Conservation (phyloP, 2,329 filamentous ascomycete species). For the Penicillium sp. region DNA sequence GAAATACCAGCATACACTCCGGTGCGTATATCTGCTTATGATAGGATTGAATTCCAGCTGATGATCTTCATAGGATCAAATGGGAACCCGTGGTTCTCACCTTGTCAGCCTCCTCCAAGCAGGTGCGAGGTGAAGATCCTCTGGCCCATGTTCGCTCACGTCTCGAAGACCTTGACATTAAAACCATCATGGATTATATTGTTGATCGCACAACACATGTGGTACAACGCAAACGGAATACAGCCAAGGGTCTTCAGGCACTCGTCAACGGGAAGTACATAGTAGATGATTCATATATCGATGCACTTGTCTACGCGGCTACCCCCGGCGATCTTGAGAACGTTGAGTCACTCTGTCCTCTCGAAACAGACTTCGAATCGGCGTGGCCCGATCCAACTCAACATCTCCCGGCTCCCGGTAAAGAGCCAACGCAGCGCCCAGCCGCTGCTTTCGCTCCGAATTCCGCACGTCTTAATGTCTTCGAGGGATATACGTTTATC, state of each 20-base stretch:
- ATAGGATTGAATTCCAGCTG: not conserved
- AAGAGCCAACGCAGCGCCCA: conserved; percentile 70
- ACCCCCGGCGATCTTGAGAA: conserved; percentile 52
- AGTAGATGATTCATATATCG: conserved; percentile 70
- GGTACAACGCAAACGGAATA: conserved; percentile 85
- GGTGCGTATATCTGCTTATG: conserved; percentile 26
- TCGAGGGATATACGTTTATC: conserved; percentile 84
- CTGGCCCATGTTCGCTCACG: conserved; percentile 61
- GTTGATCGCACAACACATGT: conserved; percentile 76
- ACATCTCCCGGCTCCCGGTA: conserved; percentile 71
- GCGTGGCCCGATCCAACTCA: conserved; percentile 74
- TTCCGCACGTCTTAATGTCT: conserved; percentile 64
- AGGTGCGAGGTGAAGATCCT: conserved; percentile 64
- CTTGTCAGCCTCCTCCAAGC: conserved; percentile 72
- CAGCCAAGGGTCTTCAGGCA: conserved; percentile 80
- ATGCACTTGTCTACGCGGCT: conserved; percentile 66
- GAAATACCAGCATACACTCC: conserved; percentile 59
- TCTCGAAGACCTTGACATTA: conserved; percentile 85
- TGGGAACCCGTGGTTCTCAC: conserved; percentile 82
- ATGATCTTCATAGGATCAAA: conserved; percentile 56
- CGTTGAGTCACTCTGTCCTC: conserved; percentile 52
- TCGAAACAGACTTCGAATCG: conserved; percentile 77
- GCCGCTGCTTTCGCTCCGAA: conserved; percentile 72
- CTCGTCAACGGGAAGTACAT: conserved; percentile 78
- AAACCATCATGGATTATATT: conserved; percentile 73